A percentile compares a stretch with the other conserved stretches of the same genome.
phyloP scores from a whole-genome alignment of 2,329 filamentous ascomycete species.

The Penicillium sp. region DNA sequence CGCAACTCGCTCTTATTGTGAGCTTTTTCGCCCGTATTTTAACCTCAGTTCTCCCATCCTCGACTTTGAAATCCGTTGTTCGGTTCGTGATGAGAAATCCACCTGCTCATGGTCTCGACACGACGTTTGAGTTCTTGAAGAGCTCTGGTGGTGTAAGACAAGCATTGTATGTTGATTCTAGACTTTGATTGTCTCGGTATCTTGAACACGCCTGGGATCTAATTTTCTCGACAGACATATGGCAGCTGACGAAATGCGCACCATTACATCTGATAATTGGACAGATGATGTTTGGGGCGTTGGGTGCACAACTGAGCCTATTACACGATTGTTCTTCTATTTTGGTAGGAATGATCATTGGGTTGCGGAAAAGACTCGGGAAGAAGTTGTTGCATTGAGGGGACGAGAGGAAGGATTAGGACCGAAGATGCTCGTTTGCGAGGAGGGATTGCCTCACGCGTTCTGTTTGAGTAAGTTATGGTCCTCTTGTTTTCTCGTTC shows the following conservation, averaged over 20 bases:
- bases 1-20: constrained; percentile 38
- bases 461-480: constrained; percentile 56
- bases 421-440: constrained; percentile 57
- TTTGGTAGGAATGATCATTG: constrained; percentile 63
- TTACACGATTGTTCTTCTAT: constrained; percentile 56
- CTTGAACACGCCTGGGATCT: not conserved
- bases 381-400: constrained; percentile 52
- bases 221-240: constrained; percentile 44
- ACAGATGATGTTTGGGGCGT: constrained; percentile 61
- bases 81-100: constrained; percentile 41
- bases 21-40: constrained; percentile 44
- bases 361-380: constrained; percentile 59
- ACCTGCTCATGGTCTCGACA: constrained; percentile 42
- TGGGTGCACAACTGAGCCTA: constrained; percentile 29
- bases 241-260: constrained; percentile 58
- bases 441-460: constrained; percentile 57
- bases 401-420: constrained; percentile 36
- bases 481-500: not conserved
- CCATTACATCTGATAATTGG: constrained; percentile 59
- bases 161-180: constrained; percentile 45
- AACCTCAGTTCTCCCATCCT: constrained; percentile 42
- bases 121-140: constrained; percentile 53
- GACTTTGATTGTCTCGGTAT: not conserved
- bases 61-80: constrained; percentile 45
- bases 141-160: constrained; percentile 53